Percentiles rank a stretch among this genome's conserved stretches.
These are phyloP conservation scores for Cylindrotheca fusiformis DNA, from an alignment of 108 stramenopile species.

Conservation along the genomic window DNA sequence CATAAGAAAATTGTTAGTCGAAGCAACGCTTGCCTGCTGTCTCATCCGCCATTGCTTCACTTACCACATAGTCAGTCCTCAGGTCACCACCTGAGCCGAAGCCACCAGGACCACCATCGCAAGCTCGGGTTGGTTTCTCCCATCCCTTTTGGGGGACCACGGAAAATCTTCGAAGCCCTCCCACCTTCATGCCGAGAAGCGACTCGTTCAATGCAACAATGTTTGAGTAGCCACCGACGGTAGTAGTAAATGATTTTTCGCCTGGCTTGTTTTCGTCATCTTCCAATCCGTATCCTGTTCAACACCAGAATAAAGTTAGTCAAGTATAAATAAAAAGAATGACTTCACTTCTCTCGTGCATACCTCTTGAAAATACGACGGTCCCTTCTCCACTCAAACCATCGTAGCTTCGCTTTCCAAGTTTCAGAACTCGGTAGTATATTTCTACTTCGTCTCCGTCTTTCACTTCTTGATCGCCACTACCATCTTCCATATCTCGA, in stretches of 20 bases:
- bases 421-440: constrained; percentile 77
- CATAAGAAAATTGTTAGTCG: constrained; percentile 33
- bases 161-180: constrained; percentile 59
- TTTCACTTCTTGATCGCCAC: constrained; percentile 22
- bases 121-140: constrained; percentile 58
- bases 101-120: constrained; percentile 88
- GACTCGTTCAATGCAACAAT: constrained; percentile 75
- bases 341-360: not conserved
- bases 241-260: constrained; percentile 59
- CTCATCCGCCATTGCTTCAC: too few relatives aligned
- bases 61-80: constrained; percentile 46
- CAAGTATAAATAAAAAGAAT: constrained; percentile 19
- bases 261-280: constrained; percentile 73
- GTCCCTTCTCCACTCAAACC: constrained; percentile 88
- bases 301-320: not conserved
- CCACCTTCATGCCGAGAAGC: constrained; percentile 63
- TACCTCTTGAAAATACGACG: constrained; percentile 67
- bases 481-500: constrained; percentile 48
- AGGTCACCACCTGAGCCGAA: constrained; percentile 73
- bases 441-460: constrained; percentile 57
- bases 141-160: constrained; percentile 82
- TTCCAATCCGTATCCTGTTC: constrained; percentile 65
- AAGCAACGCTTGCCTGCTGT: too few relatives aligned
- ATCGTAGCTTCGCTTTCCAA: constrained; percentile 85
- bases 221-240: constrained; percentile 45